Evolutionary conservation across 176 grass and related monocot genomes (phyloP), one percentile per base, ranked within the genome.

Genomic region (Rhipidocladum racemiflorum): DNA sequence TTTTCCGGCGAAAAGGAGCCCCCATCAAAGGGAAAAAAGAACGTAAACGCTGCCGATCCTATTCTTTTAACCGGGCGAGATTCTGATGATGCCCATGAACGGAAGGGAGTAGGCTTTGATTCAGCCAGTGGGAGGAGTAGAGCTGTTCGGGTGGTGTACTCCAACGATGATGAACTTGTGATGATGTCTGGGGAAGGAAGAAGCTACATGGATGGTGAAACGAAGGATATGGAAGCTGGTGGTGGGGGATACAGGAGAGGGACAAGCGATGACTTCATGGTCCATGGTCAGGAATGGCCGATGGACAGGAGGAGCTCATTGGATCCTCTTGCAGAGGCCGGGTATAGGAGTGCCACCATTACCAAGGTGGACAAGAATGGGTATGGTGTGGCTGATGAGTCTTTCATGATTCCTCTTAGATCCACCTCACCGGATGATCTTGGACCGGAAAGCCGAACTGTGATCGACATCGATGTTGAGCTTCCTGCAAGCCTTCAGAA

Each of bases 221-320:
- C 96, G 17, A 99, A 99, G 84, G 93, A 90, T 69, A 95, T 99
- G 59, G 93, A 95, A 93, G 89, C 87, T 56, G 83, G 89, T 34
- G 67, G 91, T 63, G 85, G 84, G 51, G 69, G 74, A 70, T 95
- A 90, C 76, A 84, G 84, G 66, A 87, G 91, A 68, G 83, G 75
- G 66, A 85, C 87, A 44, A 63, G 39, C 65, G 91, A 99, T 6
- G 97, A 99, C 24, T 93, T 85, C 68, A 90, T 93, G 89, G 59
- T 90, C 43, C 82, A 93, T 88, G 91, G 88, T 39, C 81, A 93
- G 68, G 89, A 91, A 42, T 88, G 83, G 76, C 77, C 84, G 48
- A 55, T 91, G 74, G 79, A 75, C n/a, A 75, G 87, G 38, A 66
- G 66, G 69, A 86, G 20, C 40, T 85, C 79, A 34, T 90, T 95